Evolutionary conservation across 1,284 basidiomycete genomes (phyloP), one percentile per base, ranked within the genome.

Genomic region (Mixia osmundae): DNA sequence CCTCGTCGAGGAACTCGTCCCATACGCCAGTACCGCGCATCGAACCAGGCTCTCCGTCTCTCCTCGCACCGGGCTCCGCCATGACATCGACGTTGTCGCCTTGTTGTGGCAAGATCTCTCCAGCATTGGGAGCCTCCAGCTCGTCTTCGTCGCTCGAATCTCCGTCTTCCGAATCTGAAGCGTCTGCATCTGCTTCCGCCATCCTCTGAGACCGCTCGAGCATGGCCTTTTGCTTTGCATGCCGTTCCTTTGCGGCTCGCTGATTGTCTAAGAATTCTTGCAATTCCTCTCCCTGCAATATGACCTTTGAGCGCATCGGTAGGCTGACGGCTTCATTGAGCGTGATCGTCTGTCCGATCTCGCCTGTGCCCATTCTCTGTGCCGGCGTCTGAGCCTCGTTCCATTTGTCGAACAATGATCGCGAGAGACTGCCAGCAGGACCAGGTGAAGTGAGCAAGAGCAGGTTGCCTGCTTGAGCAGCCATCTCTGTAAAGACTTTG

Each of bases 221-320:
- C 0, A 76, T 72, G 1, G 80, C 85, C 56, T 83, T 73, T 33
- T 82, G 74, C 1, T 78, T 79, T 0, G 76, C 76, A 48, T 79
- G 74, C 46, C 73, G 75, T 52, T 94, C 87, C 50, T 75, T 76
- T n/a, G 62, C 69, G 3, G 65, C 64, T 16, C 74, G 71, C 54
- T 89, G 77, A 44, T 72, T 74, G 44, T 73, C 70, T 26, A 79
- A 62, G 55, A 74, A 71, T 7, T 66, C 68, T 42, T 87, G 80
- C 4, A 97, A 64, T 56, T 99, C 91, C 11, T 57, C 56, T 21
- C 57, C 59, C 31, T 54, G 50, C 10, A 91, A 62, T 1, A 80
- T 76, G 5, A 94, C 73, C 62, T 85, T 94, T 35, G 72, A 68
- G 48, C 78, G 71, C 59, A 95, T 73, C 76, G 82, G 44, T 23